phyloP scores from a whole-genome alignment of 768 basidiomycete species.

The Harrya chromipes region DNA sequence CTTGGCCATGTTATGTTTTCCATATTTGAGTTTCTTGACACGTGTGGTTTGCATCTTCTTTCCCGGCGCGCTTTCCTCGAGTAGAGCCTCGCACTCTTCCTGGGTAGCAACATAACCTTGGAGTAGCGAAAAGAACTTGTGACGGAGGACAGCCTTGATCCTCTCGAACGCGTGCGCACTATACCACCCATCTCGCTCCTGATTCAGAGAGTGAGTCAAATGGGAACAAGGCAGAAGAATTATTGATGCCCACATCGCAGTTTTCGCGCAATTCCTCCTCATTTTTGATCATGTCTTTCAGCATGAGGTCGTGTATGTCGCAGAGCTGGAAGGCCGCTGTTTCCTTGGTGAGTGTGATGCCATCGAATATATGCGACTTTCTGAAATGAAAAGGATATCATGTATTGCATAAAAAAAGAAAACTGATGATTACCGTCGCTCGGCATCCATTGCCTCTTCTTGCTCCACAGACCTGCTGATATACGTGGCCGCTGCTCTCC shows the following conservation, averaged over 20 bases:
- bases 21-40: slow-evolving; percentile 53
- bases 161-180: slow-evolving; percentile 69
- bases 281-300: slow-evolving; percentile 77
- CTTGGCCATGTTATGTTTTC: slow-evolving; percentile 89
- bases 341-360: slow-evolving; percentile 71
- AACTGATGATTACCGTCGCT: slow-evolving; percentile 27
- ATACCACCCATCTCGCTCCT: slow-evolving; percentile 93
- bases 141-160: slow-evolving; percentile 80
- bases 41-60: slow-evolving; percentile 38
- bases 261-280: slow-evolving; percentile 62
- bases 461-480: slow-evolving; percentile 31
- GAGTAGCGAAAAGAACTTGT: slow-evolving; percentile 79
- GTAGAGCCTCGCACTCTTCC: slow-evolving; percentile 67
- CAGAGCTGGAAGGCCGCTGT: slow-evolving; percentile 93
- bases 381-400: slow-evolving; percentile 29
- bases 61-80: slow-evolving; percentile 35
- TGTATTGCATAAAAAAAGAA: neutral
- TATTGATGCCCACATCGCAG: slow-evolving; percentile 60
- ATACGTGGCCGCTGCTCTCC: slow-evolving; percentile 29
- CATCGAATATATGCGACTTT: slow-evolving; percentile 87
- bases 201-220: neutral
- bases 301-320: slow-evolving; percentile 85
- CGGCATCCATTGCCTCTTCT: slow-evolving; percentile 30
- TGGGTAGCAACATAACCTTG: slow-evolving; percentile 71
- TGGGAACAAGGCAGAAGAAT: neutral